These are phyloP conservation scores for Teunomyces stri DNA, from an alignment of 805 yeast genomes.

Conservation along the genomic window DNA sequence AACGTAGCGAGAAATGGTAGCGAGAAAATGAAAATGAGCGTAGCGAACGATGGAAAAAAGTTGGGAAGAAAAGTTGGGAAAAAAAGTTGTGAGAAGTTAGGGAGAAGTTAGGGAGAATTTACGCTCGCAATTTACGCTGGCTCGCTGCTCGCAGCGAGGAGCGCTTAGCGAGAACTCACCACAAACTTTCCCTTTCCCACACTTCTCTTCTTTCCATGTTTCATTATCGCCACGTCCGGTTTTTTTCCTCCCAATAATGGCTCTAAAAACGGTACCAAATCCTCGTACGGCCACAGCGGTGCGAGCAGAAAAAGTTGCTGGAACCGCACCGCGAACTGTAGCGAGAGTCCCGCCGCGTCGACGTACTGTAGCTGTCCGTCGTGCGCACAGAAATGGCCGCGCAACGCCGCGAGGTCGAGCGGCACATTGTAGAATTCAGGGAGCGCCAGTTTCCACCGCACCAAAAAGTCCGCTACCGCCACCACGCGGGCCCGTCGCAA, in stretches of 20 bases:
- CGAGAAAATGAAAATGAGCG: no score
- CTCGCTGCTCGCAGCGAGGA: no score
- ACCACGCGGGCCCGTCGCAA: slow-evolving; percentile 29
- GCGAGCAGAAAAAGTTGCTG: slow-evolving; percentile 24
- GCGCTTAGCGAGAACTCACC: slow-evolving; percentile 18
- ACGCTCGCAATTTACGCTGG: no score
- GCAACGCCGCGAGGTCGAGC: slow-evolving; percentile 50
- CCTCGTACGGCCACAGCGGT: slow-evolving; percentile 39
- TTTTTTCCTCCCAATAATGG: slow-evolving; percentile 36
- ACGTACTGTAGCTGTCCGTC: slow-evolving; percentile 51
- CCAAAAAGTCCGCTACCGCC: slow-evolving; percentile 52
- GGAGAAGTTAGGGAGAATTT: no score
- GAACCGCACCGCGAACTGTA: slow-evolving; percentile 9
- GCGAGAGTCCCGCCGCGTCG: slow-evolving; percentile 47
- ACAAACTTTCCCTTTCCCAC: slow-evolving; percentile 30
- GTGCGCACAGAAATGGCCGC: slow-evolving; percentile 54
- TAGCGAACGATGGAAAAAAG: no score
- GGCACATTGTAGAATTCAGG: slow-evolving; percentile 64
- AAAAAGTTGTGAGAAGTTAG: no score
- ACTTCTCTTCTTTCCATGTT: slow-evolving; percentile 35
- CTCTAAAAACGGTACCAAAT: slow-evolving; percentile 34
- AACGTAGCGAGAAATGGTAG: no score
- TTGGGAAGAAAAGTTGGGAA: no score
- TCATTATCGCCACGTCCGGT: slow-evolving; percentile 35
- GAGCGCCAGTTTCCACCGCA: slow-evolving; percentile 60